Base-by-base conservation (phyloP, 2,329 filamentous ascomycete genomes). In the Drechslerella stenobrocha region DNA sequence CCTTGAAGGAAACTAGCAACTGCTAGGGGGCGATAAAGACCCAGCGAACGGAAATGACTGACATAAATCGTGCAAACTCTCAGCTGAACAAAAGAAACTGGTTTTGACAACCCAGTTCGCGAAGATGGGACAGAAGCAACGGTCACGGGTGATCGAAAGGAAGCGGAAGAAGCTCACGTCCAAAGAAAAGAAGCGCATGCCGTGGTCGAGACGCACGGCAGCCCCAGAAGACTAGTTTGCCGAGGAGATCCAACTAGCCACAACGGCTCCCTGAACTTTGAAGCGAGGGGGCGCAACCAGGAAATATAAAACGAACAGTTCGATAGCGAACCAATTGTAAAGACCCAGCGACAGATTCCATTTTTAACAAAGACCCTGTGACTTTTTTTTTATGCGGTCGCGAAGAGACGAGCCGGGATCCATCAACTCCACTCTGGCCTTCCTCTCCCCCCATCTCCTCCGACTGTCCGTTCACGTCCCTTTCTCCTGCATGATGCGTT, bases 121-220 rank as follows among this genome's bases (percentile, higher is more conserved):
- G 73, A 83, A 83, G 65, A 87, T 97, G 87, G 93, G 89, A 77
- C 87, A 87, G 75, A 87, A 86, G 76, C 86, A 96, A 77, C 83
- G 90, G 65, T 88, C 95, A 70, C 87, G 86, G 79, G 85, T 87
- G 11, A 89, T 97, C 73, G 90, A 95, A 81, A 82, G 89, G 75
- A 85, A 87, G 78, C 80, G 90, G 77, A 96, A 96, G 86, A 96
- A 96, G 86, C 80, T 89, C 53, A 84, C 88, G 0, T 81, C 84
- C 7, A 92, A 87, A 80, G 93, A 97, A 81, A 88, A 88, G 79
- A 95, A 66, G 50, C 47, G 52, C 13, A 50, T 66, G 61, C 61
- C 61, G 42, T 66, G 61, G 61, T 53, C 61, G 42, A 57, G 61
- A 53, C 52, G 61, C 48, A 66, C 61, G 35, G 61, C 53, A 13